Evolutionary conservation across 176 grass and related monocot genomes (phyloP), one percentile per base, ranked within the genome.

Genomic region (Rhynchospora breviuscula): DNA sequence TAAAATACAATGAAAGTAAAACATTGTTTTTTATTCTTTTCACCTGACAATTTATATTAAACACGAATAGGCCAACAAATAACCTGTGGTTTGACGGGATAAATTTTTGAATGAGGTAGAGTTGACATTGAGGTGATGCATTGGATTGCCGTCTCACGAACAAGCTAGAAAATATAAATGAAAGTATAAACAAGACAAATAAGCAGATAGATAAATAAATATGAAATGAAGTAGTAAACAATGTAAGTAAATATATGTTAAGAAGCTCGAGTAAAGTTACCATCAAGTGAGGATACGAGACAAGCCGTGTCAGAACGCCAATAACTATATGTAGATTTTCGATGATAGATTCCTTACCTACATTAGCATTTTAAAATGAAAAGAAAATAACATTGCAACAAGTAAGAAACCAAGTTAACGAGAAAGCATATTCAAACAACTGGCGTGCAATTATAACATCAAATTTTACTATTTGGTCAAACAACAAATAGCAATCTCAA

Each of bases 81-180:
- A 22, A 94, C 95, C 92, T 94, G 86, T 78, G 59, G 63, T 53
- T 92, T 80, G 85, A 94, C 85, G 29, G 84, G 95, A 85, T 93
- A 98, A 82, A 98, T 86, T 88, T 89, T 98, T 87, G 95, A 84
- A 85, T 98, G 84, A 70, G 95, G 89, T 76, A 98, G 88, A 73
- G 57, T 91, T 40, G 95, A 94, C 70, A 98, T 88, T 18, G 95
- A 92, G 61, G 90, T 78, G 56, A 98, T 87, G 88, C 92, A 94
- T 83, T 98, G 92, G 58, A 98, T 90, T 79, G 92, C 85, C 48
- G 92, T 98, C 85, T 98, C 95, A 53, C 95, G 92, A 80, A 94
- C 90, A 93, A 94, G 81, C 95, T 98, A 85, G 53, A 83, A 83
- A 52, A 78, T 40, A 65, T 82, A 87, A 54, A 63, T 25, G 56